A percentile compares a stretch with the other conserved stretches of the same genome.
phyloP scores from a whole-genome alignment of 2,329 filamentous ascomycete species.

The Xylaria sp. region DNA sequence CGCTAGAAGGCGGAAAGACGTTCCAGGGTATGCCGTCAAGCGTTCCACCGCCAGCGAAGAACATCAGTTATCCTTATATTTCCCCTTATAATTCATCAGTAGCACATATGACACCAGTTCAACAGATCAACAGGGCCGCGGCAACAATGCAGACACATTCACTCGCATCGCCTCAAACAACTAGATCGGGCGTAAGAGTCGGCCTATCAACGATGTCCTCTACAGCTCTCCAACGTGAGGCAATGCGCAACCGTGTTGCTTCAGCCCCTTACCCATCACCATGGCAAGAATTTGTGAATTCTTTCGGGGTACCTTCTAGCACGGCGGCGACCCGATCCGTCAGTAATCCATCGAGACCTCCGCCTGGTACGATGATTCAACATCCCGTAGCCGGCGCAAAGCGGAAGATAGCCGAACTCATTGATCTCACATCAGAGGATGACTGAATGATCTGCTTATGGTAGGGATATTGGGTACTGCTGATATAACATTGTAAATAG shows the following conservation, averaged over 20 bases:
- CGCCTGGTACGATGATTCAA: constrained; percentile 30
- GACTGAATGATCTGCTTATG: neutral
- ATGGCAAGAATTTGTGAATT: neutral
- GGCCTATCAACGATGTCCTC: neutral
- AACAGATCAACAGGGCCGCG: neutral
- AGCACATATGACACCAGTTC: neutral
- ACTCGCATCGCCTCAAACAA: neutral
- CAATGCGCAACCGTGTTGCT: neutral
- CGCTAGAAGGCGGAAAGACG: constrained; percentile 16
- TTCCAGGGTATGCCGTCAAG: neutral
- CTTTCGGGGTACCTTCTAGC: neutral
- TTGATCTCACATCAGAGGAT: constrained; percentile 39
- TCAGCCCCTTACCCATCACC: neutral
- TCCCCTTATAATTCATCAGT: neutral
- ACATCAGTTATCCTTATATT: neutral
- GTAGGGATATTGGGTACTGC: neutral
- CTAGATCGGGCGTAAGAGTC: too few species aligned
- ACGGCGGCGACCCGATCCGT: neutral
- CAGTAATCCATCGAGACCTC: neutral
- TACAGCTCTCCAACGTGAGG: neutral
- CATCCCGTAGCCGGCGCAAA: constrained; percentile 12
- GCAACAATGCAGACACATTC: neutral
- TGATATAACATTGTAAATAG: neutral
- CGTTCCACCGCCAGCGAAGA: neutral
- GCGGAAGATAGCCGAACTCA: constrained; percentile 37